These are phyloP conservation scores for Neodidymelliopsis sp. DNA, from an alignment of 2,329 filamentous ascomycete genomes.

Conservation along the genomic window DNA sequence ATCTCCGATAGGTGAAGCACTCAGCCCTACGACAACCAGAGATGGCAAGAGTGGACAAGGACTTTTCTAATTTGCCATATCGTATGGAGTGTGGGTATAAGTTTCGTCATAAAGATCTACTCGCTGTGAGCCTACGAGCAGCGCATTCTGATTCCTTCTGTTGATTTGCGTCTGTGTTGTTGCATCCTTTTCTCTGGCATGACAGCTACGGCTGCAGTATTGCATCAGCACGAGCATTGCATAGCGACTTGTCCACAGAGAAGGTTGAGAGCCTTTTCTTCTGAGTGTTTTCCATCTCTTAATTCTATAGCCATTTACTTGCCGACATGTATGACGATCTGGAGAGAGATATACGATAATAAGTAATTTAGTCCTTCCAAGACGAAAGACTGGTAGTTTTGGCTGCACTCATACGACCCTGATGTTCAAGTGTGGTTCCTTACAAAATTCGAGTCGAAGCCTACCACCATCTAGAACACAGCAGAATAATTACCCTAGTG, in stretches of 20 bases:
- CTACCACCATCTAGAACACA: not conserved
- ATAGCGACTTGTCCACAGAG: slow-evolving; percentile 24
- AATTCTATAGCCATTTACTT: not conserved
- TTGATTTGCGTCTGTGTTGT: not conserved
- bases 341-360: slow-evolving; percentile 1
- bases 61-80: not conserved
- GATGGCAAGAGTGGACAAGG: slow-evolving; percentile 6
- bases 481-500: not conserved
- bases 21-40: slow-evolving; percentile 16
- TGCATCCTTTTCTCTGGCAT: not conserved
- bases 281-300: not conserved
- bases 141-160: not conserved
- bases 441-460: not conserved
- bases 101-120: too few relatives aligned
- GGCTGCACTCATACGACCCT: too few relatives aligned
- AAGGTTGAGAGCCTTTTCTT: too few relatives aligned
- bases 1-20: slow-evolving; percentile 7
- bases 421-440: too few relatives aligned
- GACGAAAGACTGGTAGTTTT: too few relatives aligned
- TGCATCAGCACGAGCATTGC: slow-evolving; percentile 30
- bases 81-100: too few relatives aligned
- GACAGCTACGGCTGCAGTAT: slow-evolving; percentile 7
- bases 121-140: not conserved
- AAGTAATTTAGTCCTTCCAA: too few relatives aligned
- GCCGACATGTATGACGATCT: not conserved